Conservation (phyloP, 2,329 filamentous ascomycete genomes). For the Microdochium nivale region DNA sequence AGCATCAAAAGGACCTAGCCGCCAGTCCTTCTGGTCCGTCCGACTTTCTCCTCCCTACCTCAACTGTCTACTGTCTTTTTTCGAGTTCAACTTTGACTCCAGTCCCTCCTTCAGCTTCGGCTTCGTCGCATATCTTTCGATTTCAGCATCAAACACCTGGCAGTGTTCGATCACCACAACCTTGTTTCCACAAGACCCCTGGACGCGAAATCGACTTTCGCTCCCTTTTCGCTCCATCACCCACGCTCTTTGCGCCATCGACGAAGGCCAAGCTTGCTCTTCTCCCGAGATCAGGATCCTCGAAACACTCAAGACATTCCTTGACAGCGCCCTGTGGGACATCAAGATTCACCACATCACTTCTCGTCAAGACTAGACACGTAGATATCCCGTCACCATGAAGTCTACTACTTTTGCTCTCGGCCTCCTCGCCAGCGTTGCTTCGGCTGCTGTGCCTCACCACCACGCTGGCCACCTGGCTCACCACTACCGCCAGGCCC, state of each 20-base stretch:
- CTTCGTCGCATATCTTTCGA: slow-evolving; percentile 17
- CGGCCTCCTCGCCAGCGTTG: slow-evolving; percentile 20
- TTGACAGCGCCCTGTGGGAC: neutral
- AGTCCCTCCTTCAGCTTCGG: slow-evolving; percentile 21
- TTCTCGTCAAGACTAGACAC: neutral
- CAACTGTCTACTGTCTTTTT: slow-evolving; percentile 5
- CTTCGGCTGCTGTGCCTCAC: slow-evolving; percentile 13
- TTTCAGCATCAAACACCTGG: slow-evolving; percentile 15
- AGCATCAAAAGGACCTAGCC: slow-evolving; percentile 5
- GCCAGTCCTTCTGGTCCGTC: slow-evolving; percentile 2
- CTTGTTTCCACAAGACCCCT: slow-evolving; percentile 14
- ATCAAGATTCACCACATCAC: neutral
- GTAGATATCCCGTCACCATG: slow-evolving; percentile 14
- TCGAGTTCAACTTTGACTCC: slow-evolving; percentile 14
- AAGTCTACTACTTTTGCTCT: slow-evolving; percentile 23
- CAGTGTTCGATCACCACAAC: slow-evolving; percentile 16
- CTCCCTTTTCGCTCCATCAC: slow-evolving; percentile 10
- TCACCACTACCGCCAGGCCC: slow-evolving; percentile 15
- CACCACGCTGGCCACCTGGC: slow-evolving; percentile 19
- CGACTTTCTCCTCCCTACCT: slow-evolving; percentile 2
- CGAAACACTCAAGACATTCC: neutral
- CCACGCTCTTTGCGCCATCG: slow-evolving; percentile 9
- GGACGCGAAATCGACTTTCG: slow-evolving; percentile 26
- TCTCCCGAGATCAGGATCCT: slow-evolving; percentile 15
- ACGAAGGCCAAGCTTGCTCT: slow-evolving; percentile 18